Percentiles rank a stretch among this genome's conserved stretches.
phyloP scores from a whole-genome alignment of 352 stramenopile genomes.

The Aphanomyces euteiches region DNA sequence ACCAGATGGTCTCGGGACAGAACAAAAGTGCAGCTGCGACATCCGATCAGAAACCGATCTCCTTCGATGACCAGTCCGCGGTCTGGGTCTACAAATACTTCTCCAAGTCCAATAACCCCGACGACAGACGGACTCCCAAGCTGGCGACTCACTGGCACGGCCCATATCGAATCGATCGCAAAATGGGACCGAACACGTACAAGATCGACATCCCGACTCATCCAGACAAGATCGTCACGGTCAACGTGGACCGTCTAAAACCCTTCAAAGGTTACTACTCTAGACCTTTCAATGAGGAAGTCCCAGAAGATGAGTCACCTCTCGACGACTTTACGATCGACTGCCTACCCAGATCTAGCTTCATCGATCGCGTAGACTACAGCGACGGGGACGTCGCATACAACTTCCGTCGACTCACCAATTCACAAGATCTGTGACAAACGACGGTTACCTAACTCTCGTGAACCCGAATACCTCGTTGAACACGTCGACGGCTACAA shows the following conservation, averaged over 20 bases:
- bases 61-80: neutral
- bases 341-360: neutral
- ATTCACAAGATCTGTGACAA: neutral
- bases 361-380: neutral
- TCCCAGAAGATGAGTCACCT: neutral
- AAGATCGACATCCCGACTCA: conserved; percentile 6
- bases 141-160: neutral
- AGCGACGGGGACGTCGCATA: neutral
- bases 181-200: conserved; percentile 7
- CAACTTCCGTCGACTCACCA: neutral
- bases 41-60: neutral
- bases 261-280: conserved; percentile 10
- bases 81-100: conserved; percentile 10
- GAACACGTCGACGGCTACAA: neutral
- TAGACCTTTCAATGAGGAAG: neutral
- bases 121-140: neutral
- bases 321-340: conserved; percentile 4
- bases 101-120: neutral
- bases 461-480: neutral
- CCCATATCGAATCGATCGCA: neutral
- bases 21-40: neutral
- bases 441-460: neutral
- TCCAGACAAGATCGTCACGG: neutral
- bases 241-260: conserved; percentile 15
- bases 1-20: neutral